Evolutionary conservation across 2,329 filamentous ascomycete species (phyloP).

Genomic region (Rosellinia necatrix): DNA sequence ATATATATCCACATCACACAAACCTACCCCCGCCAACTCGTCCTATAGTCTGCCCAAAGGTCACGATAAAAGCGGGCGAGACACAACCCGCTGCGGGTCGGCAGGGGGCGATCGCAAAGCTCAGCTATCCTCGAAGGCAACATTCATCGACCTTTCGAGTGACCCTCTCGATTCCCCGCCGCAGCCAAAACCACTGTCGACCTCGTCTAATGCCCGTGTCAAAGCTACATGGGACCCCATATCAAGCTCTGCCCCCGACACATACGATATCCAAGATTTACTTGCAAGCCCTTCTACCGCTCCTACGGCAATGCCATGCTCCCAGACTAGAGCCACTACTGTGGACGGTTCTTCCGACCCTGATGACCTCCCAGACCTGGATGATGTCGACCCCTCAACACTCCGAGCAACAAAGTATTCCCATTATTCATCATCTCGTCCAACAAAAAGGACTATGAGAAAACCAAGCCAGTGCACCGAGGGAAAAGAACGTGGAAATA

Average conservation of each 20-base stretch:
- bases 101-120: conserved; percentile 1
- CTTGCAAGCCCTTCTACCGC: conserved; percentile 21
- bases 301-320: conserved; percentile 27
- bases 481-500: conserved; percentile 47
- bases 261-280: conserved; percentile 27
- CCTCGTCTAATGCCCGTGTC: conserved; percentile 28
- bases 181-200: conserved; percentile 19
- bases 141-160: conserved; percentile 38
- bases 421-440: conserved; percentile 26
- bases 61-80: background rate
- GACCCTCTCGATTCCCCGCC: conserved; percentile 30
- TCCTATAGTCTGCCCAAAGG: conserved; percentile 34
- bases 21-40: conserved; percentile 3
- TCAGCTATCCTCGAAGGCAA: conserved; percentile 23
- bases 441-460: conserved; percentile 21
- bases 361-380: conserved; percentile 56
- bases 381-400: conserved; percentile 45
- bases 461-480: conserved; percentile 39
- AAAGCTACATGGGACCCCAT: conserved; percentile 54
- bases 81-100: background rate
- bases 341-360: conserved; percentile 40
- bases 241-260: conserved; percentile 57
- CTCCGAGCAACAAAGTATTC: conserved; percentile 24
- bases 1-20: conserved; percentile 12
- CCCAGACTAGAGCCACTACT: conserved; percentile 45